Conservation (phyloP, 176 grass and related monocot species). For the Melocanna baccifera region DNA sequence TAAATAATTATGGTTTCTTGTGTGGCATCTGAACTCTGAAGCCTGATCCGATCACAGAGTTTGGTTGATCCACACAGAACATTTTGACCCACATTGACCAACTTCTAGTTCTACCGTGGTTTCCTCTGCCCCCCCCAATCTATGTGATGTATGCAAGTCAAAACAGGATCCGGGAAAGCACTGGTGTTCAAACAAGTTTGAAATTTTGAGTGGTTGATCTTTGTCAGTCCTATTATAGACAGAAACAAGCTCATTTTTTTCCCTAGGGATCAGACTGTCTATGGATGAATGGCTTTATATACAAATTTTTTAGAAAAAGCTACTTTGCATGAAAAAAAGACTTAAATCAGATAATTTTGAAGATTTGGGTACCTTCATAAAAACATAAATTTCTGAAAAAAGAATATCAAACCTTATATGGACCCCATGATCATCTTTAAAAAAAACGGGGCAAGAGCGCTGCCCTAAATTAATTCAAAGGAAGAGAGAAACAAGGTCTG, state of each 20-base stretch:
- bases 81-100: constrained; percentile 18
- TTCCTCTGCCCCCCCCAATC: background rate
- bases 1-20: background rate
- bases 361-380: background rate
- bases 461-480: no score
- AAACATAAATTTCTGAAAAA: background rate
- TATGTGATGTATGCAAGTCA: constrained; percentile 7
- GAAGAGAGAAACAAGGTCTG: no score
- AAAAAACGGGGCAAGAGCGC: no score
- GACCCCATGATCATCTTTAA: no score
- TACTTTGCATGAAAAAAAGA: background rate
- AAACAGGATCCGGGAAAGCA: background rate
- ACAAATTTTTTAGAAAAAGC: background rate
- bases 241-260: background rate
- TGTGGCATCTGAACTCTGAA: background rate
- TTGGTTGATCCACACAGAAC: constrained; percentile 5
- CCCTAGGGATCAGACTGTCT: background rate
- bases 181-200: background rate
- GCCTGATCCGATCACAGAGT: constrained; percentile 31
- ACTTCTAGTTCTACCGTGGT: background rate
- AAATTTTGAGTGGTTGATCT: background rate
- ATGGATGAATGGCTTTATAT: background rate
- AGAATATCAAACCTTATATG: background rate
- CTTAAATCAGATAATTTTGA: background rate
- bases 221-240: background rate